These are phyloP conservation scores for Leccinum subtestaceum DNA, from an alignment of 768 basidiomycete species.

Conservation along the genomic window DNA sequence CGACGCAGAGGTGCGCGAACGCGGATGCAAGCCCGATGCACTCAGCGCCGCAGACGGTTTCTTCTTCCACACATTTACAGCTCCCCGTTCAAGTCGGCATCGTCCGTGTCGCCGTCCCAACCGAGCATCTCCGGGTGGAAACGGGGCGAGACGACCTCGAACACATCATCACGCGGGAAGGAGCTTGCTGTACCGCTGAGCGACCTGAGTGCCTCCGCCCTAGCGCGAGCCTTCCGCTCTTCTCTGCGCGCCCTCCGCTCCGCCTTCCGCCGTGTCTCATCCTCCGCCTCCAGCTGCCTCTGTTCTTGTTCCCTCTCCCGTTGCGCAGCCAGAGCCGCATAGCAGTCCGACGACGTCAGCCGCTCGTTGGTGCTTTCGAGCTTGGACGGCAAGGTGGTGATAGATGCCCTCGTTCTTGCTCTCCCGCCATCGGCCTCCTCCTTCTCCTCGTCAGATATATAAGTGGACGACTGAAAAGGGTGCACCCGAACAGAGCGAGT, in stretches of 20 bases:
- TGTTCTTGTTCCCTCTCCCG: constrained; percentile 28
- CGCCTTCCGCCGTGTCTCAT: constrained; percentile 43
- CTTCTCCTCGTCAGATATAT: constrained; percentile 46
- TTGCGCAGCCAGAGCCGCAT: constrained; percentile 28
- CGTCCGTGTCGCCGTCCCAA: constrained; percentile 35
- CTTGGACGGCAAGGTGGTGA: constrained; percentile 38
- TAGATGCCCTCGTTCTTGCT: constrained; percentile 27
- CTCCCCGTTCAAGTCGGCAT: constrained; percentile 54
- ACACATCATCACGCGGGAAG: constrained; percentile 34
- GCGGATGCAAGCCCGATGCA: constrained; percentile 51
- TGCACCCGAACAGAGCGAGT: constrained; percentile 64
- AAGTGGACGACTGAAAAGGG: constrained; percentile 64
- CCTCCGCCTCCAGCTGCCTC: constrained; percentile 30
- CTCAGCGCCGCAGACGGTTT: constrained; percentile 31
- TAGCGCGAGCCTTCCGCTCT: constrained; percentile 45
- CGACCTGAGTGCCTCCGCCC: constrained; percentile 31
- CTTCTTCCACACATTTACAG: constrained; percentile 44
- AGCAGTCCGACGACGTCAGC: constrained; percentile 39
- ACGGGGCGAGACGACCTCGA: constrained; percentile 30
- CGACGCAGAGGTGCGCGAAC: constrained; percentile 59
- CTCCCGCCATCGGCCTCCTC: constrained; percentile 24
- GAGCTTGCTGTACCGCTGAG: constrained; percentile 27
- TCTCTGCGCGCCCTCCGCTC: constrained; percentile 45
- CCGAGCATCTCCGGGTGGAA: constrained; percentile 11
- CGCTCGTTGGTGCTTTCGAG: constrained; percentile 57